Percentiles rank a stretch among this genome's conserved stretches.
These are phyloP conservation scores for Saprolegnia diclina DNA, from an alignment of 352 stramenopile genomes.

Conservation along the genomic window DNA sequence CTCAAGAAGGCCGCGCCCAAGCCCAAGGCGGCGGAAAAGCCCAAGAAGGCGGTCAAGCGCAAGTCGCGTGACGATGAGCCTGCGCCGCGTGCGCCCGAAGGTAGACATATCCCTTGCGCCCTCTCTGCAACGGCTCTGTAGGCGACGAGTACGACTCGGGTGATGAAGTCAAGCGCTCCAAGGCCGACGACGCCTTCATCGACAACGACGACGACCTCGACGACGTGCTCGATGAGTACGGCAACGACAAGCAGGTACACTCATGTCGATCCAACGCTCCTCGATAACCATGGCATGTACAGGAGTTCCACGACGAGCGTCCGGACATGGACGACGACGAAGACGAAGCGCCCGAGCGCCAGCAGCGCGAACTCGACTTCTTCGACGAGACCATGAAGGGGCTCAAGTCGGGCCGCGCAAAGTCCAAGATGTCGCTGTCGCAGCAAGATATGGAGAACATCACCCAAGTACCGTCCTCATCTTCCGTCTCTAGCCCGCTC, in stretches of 20 bases:
- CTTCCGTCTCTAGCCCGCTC: background rate
- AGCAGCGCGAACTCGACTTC: constrained; percentile 43
- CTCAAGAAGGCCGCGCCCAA: constrained; percentile 31
- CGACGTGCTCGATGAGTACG: constrained; percentile 76
- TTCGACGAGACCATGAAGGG: constrained; percentile 80
- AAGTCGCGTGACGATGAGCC: constrained; percentile 9
- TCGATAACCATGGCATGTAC: too few species aligned
- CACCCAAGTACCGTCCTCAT: constrained; percentile 36
- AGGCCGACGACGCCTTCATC: constrained; percentile 85
- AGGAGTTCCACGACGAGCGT: constrained; percentile 76
- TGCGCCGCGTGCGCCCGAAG: background rate
- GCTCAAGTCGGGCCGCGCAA: constrained; percentile 72
- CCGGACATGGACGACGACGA: constrained; percentile 40
- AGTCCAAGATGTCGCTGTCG: constrained; percentile 69
- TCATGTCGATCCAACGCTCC: background rate
- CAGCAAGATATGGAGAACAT: constrained; percentile 82
- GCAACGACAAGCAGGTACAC: constrained; percentile 45
- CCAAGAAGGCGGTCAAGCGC: constrained; percentile 48
- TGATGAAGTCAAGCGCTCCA: constrained; percentile 60
- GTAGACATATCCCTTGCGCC: constrained; percentile 30
- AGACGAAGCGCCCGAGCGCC: constrained; percentile 30
- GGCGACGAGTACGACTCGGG: constrained; percentile 83
- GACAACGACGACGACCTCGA: constrained; percentile 80
- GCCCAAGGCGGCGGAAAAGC: constrained; percentile 34
- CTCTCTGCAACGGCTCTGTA: constrained; percentile 4